Base-by-base conservation (phyloP, 768 basidiomycete species). In the Tulasnella calospora region DNA sequence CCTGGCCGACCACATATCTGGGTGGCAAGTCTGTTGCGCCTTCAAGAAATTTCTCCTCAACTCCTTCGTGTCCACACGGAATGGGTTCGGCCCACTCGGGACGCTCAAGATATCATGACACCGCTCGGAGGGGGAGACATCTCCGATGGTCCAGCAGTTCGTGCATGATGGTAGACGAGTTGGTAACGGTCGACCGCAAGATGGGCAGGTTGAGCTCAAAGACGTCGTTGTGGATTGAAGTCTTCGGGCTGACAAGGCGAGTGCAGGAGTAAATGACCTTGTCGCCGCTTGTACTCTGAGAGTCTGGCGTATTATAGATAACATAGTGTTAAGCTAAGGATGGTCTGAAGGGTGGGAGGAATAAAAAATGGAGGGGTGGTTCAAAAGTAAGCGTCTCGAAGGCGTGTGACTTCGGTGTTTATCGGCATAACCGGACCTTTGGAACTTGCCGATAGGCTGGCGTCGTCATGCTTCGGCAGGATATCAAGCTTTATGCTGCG, bases 21-120 rank as follows among this genome's bases (percentile, higher is more conserved):
- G 96, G 85, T 98, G 96, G 74, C 94, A 90, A 30, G 89, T 85
- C 30, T 90, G 87, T 82, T 97, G 96, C 3, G 92, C 89, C 70
- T 88, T 85, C 44, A 92, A 86, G 83, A 94, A 96, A 38, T 88
- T 87, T 46, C 86, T 85, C 83, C 90, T 91, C 79, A 98, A 85
- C 27, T 87, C 85, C 0, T 84, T 81, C 21, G 87, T 81, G 82
- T 95, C 90, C 61, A 98, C 84, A 21, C 87, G 83, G 84, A 94
- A 97, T 10, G 91, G 91, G 82, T 93, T 93, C 0, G 89, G 88
- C 23, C 86, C 71, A 12, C 82, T 81, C 0, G 47, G 78, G n/a
- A 79, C 41, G 67, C 77, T 33, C 36, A 79, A 35, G 10, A 79
- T 38, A 57, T 61, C 55, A 41, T 79, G 78, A 40, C 77, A 79